Conservation (phyloP, 169 alveolate species). For the Perkinsus marinus region DNA sequence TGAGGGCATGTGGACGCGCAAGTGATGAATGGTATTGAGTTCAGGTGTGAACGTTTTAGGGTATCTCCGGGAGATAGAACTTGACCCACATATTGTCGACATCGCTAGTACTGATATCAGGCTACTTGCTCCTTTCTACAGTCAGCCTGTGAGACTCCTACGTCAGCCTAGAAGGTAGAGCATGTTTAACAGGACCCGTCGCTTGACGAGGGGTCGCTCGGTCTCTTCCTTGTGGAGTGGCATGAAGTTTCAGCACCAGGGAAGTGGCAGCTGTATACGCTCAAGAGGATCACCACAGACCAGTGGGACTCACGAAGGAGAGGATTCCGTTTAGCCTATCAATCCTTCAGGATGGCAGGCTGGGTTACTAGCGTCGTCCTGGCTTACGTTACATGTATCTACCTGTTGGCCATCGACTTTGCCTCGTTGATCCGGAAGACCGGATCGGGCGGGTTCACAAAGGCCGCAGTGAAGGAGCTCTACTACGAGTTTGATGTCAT, state of each 20-base stretch:
- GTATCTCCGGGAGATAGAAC: background rate
- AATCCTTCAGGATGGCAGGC: background rate
- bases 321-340: too few relatives aligned
- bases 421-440: background rate
- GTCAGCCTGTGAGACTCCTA: background rate
- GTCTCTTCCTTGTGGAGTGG: background rate
- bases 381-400: background rate
- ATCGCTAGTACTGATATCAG: background rate
- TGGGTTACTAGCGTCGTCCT: background rate
- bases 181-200: background rate
- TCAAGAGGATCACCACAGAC: background rate
- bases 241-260: background rate
- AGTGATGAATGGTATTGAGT: background rate
- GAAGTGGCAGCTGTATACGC: background rate
- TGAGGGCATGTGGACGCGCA: background rate
- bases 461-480: background rate
- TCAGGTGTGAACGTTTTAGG: background rate
- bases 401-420: background rate
- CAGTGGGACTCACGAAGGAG: too few relatives aligned
- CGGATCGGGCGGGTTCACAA: background rate
- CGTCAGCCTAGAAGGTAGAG: background rate
- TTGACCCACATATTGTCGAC: background rate
- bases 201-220: background rate
- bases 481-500: background rate
- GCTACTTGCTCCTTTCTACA: background rate